Evolutionary conservation across 768 basidiomycete species (phyloP).

Genomic region (Trametes villosa): DNA sequence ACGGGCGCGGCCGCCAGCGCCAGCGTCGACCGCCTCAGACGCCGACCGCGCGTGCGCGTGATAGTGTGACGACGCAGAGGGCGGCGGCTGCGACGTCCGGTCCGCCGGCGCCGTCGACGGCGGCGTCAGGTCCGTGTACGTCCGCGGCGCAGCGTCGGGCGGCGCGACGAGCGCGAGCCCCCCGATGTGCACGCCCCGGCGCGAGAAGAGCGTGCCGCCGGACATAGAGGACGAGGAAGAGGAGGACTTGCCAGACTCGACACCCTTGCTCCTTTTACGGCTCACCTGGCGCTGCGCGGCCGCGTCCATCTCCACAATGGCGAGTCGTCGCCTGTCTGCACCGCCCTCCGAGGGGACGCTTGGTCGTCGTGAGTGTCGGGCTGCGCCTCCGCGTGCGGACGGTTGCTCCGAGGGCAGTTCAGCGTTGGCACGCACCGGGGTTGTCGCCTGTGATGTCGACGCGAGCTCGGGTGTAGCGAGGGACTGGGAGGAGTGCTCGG

Average conservation of each 20-base stretch:
- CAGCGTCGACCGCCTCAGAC: slow-evolving; percentile 40
- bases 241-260: slow-evolving; percentile 9
- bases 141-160: slow-evolving; percentile 62
- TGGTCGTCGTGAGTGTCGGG: slow-evolving; percentile 44
- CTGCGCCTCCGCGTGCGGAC: slow-evolving; percentile 9
- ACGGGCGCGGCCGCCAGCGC: slow-evolving; percentile 36
- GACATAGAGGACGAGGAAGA: slow-evolving; percentile 4
- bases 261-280: slow-evolving; percentile 27
- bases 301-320: slow-evolving; percentile 65
- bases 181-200: slow-evolving; percentile 33
- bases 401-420: not conserved
- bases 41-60: slow-evolving; percentile 53
- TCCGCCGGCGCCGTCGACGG: slow-evolving; percentile 51
- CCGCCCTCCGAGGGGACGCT: slow-evolving; percentile 62
- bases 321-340: slow-evolving; percentile 66
- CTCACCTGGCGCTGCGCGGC: slow-evolving; percentile 28
- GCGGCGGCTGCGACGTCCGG: slow-evolving; percentile 10
- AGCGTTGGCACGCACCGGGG: slow-evolving; percentile 10
- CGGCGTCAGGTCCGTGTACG: slow-evolving; percentile 58
- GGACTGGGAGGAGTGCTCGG: slow-evolving; percentile 29
- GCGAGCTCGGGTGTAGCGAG: not conserved
- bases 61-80: slow-evolving; percentile 14
- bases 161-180: slow-evolving; percentile 74
- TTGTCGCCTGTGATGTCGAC: not conserved
- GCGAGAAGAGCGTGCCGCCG: slow-evolving; percentile 23